Base-by-base conservation (phyloP, 257 asterid species). In the Solanum tarapatanum region DNA sequence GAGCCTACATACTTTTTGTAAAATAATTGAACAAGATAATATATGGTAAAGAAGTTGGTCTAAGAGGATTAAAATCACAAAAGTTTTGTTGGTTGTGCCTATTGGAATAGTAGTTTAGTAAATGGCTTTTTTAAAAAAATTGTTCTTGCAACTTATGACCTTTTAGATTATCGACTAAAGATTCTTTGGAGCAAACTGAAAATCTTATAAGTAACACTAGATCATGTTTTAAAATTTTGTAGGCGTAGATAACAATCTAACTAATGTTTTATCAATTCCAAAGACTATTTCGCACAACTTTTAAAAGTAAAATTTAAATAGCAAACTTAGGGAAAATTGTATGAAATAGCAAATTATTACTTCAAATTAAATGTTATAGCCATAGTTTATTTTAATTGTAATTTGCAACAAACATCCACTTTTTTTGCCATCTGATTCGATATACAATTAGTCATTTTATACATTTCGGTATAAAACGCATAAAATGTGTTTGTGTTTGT, bases 141-240 rank as follows among this genome's bases (percentile, higher is more conserved):
- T 72, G 32, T 72, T 70, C 8, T 19, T 0, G 4, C 8, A 19
- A 7, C 28, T 73, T 19, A 73, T 73, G 4, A 11, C 8, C 28
- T 32, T 32, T 72, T 33, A 19, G 26, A 32, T 0, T 32, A 32
- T 0, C 0, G 0, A 0, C 0, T 32, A 72, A 72, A 32, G 3
- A 32, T 4, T 17, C 0, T 3, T 28, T 7, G 14, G 11, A 51
- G 9, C 1, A 51, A 51, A 51, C 3, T 17, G 8, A 8, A 70
- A 33, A 33, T 73, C 16, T 73, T 73, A 9, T 16, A 14, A 30
- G 24, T 4, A 73, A 33, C 0, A 1, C 0, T 32, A 73, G 4
- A 21, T 4, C 28, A 33, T 2, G 4, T 0, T 32, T 9, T 32
- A 19, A 19, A 33, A 2, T 4, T 33, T 30, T 33, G 2, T 33